Percentiles rank a stretch among this genome's conserved stretches.
Evolutionary conservation across 352 stramenopile genomes (phyloP).

Genomic region (Phytopythium oedochilum): DNA sequence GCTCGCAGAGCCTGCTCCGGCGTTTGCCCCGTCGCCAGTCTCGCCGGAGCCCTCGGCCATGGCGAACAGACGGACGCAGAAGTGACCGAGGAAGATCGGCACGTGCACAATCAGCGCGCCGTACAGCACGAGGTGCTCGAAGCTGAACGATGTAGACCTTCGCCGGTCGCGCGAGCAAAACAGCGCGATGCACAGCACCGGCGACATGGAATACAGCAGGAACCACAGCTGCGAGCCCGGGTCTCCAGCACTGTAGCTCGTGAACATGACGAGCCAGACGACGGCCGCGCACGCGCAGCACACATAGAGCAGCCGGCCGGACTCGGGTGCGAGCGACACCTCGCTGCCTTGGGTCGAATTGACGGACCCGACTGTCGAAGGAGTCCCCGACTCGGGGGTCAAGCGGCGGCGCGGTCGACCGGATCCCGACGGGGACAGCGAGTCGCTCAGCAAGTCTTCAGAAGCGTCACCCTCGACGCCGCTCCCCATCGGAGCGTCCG

Average conservation of each 20-base stretch:
- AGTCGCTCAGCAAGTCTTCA: background rate
- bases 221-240: slow-evolving; percentile 45
- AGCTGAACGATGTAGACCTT: slow-evolving; percentile 28
- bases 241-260: slow-evolving; percentile 45
- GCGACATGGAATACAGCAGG: slow-evolving; percentile 54
- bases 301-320: slow-evolving; percentile 34
- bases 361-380: background rate
- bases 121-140: slow-evolving; percentile 73
- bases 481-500: background rate
- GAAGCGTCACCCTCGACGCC: background rate
- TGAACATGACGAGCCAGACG: slow-evolving; percentile 71
- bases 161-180: slow-evolving; percentile 36
- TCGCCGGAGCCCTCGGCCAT: slow-evolving; percentile 31
- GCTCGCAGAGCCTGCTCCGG: slow-evolving; percentile 11
- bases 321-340: background rate
- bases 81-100: slow-evolving; percentile 74
- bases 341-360: background rate
- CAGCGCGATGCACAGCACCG: slow-evolving; percentile 50
- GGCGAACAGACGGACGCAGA: slow-evolving; percentile 73
- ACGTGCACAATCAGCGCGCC: slow-evolving; percentile 73
- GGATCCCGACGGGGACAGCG: background rate
- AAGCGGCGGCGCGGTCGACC: background rate
- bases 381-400: background rate
- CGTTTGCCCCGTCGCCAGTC: slow-evolving; percentile 4
- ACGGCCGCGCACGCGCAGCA: slow-evolving; percentile 29